Conservation (phyloP, 345 rosid species). For the Carallia pectinifolia region DNA sequence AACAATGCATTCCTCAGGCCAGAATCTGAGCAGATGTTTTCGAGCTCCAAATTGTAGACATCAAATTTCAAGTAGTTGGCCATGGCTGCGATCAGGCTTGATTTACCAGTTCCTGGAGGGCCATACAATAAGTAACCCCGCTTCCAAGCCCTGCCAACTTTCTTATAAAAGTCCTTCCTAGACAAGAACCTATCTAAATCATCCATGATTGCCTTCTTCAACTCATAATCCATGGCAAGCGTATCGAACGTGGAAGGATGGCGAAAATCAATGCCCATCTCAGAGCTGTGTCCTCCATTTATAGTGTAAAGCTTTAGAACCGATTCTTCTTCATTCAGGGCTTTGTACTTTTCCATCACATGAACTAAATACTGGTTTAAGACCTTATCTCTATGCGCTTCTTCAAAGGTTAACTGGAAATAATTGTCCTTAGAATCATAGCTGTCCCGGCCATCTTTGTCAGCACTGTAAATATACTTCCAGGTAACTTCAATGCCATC, state of each 20-base stretch:
- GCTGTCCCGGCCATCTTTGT: background rate
- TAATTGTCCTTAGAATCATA: background rate
- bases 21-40: background rate
- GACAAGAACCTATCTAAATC: slow-evolving; percentile 9
- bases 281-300: background rate
- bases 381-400: background rate
- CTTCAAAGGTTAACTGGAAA: background rate
- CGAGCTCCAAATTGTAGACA: slow-evolving; percentile 25
- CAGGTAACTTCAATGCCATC: background rate
- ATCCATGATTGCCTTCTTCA: background rate
- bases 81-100: slow-evolving; percentile 34
- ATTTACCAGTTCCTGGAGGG: slow-evolving; percentile 31
- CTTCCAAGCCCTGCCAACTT: slow-evolving; percentile 12
- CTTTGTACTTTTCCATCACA: background rate
- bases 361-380: background rate
- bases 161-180: background rate
- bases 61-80: slow-evolving; percentile 30
- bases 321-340: background rate
- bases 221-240: background rate
- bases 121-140: slow-evolving; percentile 26
- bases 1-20: slow-evolving; percentile 12
- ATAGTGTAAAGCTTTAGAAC: slow-evolving; percentile 4
- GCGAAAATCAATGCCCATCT: background rate
- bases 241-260: slow-evolving; percentile 12
- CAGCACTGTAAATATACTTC: background rate